A percentile compares a stretch with the other conserved stretches of the same genome.
These are phyloP conservation scores for Moesziomyces sp. DNA, from an alignment of 1,284 basidiomycete species.

Conservation along the genomic window DNA sequence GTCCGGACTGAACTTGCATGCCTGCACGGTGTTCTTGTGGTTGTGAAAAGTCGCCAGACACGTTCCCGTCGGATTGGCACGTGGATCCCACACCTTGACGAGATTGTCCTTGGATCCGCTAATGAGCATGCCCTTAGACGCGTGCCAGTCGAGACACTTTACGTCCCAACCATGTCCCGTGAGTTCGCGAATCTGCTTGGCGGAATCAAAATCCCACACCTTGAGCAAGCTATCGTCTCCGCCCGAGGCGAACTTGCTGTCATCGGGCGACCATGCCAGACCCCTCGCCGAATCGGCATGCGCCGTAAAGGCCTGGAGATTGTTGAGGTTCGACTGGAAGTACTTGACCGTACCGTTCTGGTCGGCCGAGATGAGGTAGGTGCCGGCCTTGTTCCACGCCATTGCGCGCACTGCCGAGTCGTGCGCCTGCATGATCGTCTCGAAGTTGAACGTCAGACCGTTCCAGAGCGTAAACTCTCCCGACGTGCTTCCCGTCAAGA, in stretches of 20 bases:
- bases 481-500: slow-evolving; percentile 93
- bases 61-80: slow-evolving; percentile 29
- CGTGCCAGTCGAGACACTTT: slow-evolving; percentile 98
- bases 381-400: slow-evolving; percentile 88
- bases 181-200: slow-evolving; percentile 73
- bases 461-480: slow-evolving; percentile 99
- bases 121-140: slow-evolving; percentile 90
- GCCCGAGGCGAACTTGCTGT: slow-evolving; percentile 88
- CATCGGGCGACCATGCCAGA: slow-evolving; percentile 89
- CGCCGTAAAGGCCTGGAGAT: slow-evolving; percentile 90
- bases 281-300: slow-evolving; percentile 81
- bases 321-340: slow-evolving; percentile 99
- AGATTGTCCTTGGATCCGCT: slow-evolving; percentile 97
- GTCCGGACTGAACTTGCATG: slow-evolving; percentile 84
- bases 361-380: slow-evolving; percentile 90
- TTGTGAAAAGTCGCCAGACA: slow-evolving; percentile 74
- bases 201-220: slow-evolving; percentile 94
- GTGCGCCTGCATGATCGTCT: slow-evolving; percentile 97
- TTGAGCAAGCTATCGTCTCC: slow-evolving; percentile 93
- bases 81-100: slow-evolving; percentile 99
- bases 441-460: slow-evolving; percentile 98
- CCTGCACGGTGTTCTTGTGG: slow-evolving; percentile 96
- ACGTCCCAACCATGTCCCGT: slow-evolving; percentile 98
- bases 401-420: slow-evolving; percentile 91
- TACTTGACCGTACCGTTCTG: slow-evolving; percentile 96